These are phyloP conservation scores for Pistacia vera DNA, from an alignment of 345 rosid genomes.

Conservation along the genomic window DNA sequence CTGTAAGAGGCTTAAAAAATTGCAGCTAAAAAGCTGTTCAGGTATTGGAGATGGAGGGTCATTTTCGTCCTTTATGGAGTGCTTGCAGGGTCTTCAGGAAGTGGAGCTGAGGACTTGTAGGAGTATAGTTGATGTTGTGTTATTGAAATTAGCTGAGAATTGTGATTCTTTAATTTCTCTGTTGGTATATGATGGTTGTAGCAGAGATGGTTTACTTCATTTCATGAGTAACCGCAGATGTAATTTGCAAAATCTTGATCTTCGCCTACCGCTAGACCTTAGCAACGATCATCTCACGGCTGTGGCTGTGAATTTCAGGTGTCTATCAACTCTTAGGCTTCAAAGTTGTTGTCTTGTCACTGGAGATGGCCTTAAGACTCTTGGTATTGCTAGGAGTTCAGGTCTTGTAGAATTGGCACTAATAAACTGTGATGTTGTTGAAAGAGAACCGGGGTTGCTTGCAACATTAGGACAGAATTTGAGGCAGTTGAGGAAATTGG, in stretches of 20 bases:
- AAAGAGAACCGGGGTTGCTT: constrained; percentile 72
- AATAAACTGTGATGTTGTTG: constrained; percentile 72
- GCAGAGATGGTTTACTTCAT: constrained; percentile 65
- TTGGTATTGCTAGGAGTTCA: constrained; percentile 51
- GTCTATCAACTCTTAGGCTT: constrained; percentile 55
- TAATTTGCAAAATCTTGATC: constrained; percentile 55
- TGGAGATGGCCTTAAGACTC: constrained; percentile 67
- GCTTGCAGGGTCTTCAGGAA: constrained; percentile 55
- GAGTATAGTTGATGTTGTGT: constrained; percentile 56
- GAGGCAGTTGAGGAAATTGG: constrained; percentile 57
- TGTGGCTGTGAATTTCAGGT: constrained; percentile 45
- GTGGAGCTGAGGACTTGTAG: constrained; percentile 74
- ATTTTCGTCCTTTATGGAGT: constrained; percentile 39
- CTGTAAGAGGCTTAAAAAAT: constrained; percentile 59
- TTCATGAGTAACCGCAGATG: constrained; percentile 60
- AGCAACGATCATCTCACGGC: constrained; percentile 71
- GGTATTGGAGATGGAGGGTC: constrained; percentile 69
- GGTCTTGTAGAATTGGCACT: constrained; percentile 66
- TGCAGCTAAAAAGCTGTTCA: constrained; percentile 66
- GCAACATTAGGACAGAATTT: constrained; percentile 77
- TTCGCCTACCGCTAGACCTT: constrained; percentile 85
- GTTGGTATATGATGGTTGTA: constrained; percentile 79
- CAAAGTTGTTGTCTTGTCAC: constrained; percentile 79
- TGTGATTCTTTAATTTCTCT: constrained; percentile 61
- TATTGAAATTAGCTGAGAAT: constrained; percentile 60